These are phyloP conservation scores for Adansonia grandidieri DNA, from an alignment of 441 rosid genomes.

Conservation along the genomic window DNA sequence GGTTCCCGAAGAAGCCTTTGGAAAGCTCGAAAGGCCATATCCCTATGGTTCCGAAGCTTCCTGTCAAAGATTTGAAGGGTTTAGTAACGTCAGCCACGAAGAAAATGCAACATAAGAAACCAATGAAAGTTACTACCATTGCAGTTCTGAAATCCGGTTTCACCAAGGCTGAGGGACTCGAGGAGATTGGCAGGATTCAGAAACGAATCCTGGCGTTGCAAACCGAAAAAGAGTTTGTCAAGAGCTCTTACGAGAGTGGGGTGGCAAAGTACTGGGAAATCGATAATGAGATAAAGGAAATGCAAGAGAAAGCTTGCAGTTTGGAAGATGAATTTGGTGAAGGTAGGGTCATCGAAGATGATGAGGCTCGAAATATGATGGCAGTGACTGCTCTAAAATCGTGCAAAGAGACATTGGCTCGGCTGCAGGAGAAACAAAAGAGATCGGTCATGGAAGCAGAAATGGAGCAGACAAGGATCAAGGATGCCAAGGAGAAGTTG, in stretches of 20 bases:
- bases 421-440: conserved; percentile 71
- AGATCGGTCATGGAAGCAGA: conserved; percentile 60
- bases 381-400: conserved; percentile 76
- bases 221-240: conserved; percentile 86
- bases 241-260: conserved; percentile 70
- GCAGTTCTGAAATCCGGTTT: conserved; percentile 66
- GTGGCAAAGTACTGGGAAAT: conserved; percentile 78
- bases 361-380: conserved; percentile 83
- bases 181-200: conserved; percentile 75
- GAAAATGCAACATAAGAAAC: conserved; percentile 48
- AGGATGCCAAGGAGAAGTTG: conserved; percentile 53
- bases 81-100: conserved; percentile 49
- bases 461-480: conserved; percentile 56
- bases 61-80: conserved; percentile 58
- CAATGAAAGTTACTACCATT: conserved; percentile 30
- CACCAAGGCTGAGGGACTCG: conserved; percentile 59
- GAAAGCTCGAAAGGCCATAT: conserved; percentile 36
- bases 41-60: conserved; percentile 70
- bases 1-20: conserved; percentile 34
- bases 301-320: conserved; percentile 59
- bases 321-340: conserved; percentile 84
- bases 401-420: conserved; percentile 71
- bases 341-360: conserved; percentile 72
- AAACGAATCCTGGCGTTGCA: conserved; percentile 75
- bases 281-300: conserved; percentile 56